phyloP scores from a whole-genome alignment of 768 basidiomycete species.

The Butyriboletus loyo region DNA sequence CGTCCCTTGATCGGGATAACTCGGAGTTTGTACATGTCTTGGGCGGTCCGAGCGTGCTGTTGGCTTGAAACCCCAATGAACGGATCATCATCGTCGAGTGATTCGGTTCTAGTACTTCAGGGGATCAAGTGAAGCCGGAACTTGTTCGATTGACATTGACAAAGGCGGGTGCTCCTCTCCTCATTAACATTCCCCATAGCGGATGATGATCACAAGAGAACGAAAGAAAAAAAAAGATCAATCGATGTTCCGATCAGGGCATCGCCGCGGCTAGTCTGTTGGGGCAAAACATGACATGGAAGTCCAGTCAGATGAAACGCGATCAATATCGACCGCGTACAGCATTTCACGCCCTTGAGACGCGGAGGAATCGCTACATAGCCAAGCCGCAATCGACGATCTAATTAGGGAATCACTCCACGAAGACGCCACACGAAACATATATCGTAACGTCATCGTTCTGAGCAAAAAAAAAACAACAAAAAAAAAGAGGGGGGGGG shows the following conservation, averaged over 20 bases:
- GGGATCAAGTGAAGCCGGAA: too few species aligned
- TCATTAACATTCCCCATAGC: too few species aligned
- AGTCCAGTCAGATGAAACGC: too few species aligned
- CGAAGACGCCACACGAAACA: background rate
- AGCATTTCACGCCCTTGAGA: too few species aligned
- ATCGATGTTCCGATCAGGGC: background rate
- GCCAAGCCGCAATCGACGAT: background rate
- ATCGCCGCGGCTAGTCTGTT: too few species aligned
- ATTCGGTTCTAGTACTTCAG: background rate
- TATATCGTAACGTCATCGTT: background rate
- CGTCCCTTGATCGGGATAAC: background rate
- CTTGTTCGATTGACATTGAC: background rate
- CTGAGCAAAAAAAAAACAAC: too few species aligned
- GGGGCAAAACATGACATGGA: too few species aligned
- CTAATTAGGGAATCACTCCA: too few species aligned
- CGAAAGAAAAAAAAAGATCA: background rate
- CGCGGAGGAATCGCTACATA: background rate
- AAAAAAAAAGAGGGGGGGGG: too few species aligned
- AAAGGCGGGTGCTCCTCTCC: background rate
- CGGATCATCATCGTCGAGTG: slow-evolving; percentile 17
- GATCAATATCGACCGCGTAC: too few species aligned
- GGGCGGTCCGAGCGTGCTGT: background rate
- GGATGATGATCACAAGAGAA: too few species aligned
- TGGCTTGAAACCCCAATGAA: background rate
- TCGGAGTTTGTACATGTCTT: too few species aligned